Base-by-base conservation (phyloP, 805 yeast species). In the Candida maesae region DNA sequence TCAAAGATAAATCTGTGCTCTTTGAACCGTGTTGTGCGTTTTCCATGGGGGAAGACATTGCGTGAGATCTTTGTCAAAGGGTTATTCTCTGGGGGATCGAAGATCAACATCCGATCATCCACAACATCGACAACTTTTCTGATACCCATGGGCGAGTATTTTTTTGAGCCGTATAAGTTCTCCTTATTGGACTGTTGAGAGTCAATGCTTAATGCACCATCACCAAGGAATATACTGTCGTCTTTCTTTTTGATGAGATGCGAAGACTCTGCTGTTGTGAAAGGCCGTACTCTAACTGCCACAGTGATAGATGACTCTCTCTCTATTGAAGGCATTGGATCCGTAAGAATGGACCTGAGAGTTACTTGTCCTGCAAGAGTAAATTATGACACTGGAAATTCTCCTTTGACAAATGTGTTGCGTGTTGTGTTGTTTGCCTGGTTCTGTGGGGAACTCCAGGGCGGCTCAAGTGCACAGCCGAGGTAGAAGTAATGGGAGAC, bases 1-100 rank as follows among this genome's bases (percentile, higher is more conserved):
- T 90, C 97, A 61, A 90, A 90, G 1, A 84, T 84, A 63, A 86
- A 90, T 42, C 83, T 68, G 52, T 83, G 86, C 55, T 88, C 96
- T 46, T 83, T 61, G 28, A 77, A 70, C 39, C 89, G 64, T 5
- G 78, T 62, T 4, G 58, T 61, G 21, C 65, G 57, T 42, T 66
- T 68, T 12, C 53, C 55, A 20, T 46, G 49, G 62, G 74, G 51
- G 61, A 73, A 37, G 54, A 72, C 47, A 16, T 59, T 59, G 16
- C 47, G 46, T 14, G 58, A 52, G 20, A 66, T 39, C 35, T 53
- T 57, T 23, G 63, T 52, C 37, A 67, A 48, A 1, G 91, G 89
- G 49, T 78, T 83, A 15, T 76, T 69, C 35, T 81, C 86, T 3
- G 84, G 78, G 0, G 96, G 96, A 63, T 88, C 96, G 59, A 88